Base-by-base conservation (phyloP, 176 grass and related monocot species). In the Miscanthus lutarioriparius region DNA sequence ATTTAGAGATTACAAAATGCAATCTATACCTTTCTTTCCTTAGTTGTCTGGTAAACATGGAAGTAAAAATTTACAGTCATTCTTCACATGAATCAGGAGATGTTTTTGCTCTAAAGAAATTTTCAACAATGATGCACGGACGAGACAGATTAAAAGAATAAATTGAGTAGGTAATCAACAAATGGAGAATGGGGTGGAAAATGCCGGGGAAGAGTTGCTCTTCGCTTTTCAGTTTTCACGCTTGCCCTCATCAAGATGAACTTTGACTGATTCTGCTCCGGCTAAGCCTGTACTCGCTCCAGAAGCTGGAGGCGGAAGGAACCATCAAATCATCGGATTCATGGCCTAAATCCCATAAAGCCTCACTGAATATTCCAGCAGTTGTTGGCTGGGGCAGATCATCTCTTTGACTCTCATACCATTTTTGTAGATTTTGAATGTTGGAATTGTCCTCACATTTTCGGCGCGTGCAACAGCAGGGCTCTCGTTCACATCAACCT, bases 391-490 rank as follows among this genome's bases (percentile, higher is more conserved):
- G 37, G 93, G 96, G 74, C 93, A 92, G 83, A 96, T 87, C 96
- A 99, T 92, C 75, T 99, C 96, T 84, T 96, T 99, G 64, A 99
- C 93, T 85, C 86, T 94, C 16, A 82, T 83, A 14, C 93, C 93
- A 5, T 93, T 94, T 81, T 96, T 98, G 86, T 98, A 98, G 44
- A 98, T 92, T 78, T 98, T 98, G 78, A 98, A 94, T 45, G 96
- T 94, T 9, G 96, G 96, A 49, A 95, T 56, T 14, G 83, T 92
- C 77, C 96, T 92, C 82, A 96, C 93, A 25, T 95, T 98, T 88
- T 98, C 96, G 9, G 91, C 70, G 0, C 86, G 91, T 22, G 89
- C 87, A 16, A 99, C 83, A 30, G 87, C 89, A 47, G 93, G 84
- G 43, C 75, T 91, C 78, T 91, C 87, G 25, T 83, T 92, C 47